Conservation (phyloP, 106 monocot genomes). For the Gastrodia elata region DNA sequence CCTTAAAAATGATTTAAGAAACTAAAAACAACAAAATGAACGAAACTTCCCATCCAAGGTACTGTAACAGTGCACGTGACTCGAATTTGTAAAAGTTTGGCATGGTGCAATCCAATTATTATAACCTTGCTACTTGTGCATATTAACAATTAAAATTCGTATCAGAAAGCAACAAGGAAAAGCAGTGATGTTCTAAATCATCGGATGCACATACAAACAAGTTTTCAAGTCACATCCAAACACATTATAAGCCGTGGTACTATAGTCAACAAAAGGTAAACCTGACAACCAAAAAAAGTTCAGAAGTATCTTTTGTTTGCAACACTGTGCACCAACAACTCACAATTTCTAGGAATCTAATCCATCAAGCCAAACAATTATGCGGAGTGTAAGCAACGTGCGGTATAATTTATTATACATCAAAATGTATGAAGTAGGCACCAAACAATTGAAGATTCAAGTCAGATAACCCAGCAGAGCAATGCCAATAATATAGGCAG, state of each 20-base stretch:
- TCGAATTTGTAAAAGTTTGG: no score
- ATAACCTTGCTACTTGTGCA: background rate
- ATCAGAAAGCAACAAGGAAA: background rate
- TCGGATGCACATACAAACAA: background rate
- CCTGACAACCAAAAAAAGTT: background rate
- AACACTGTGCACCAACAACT: background rate
- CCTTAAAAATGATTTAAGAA: no score
- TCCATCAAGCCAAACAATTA: background rate
- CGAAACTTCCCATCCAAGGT: no score
- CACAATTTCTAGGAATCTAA: background rate
- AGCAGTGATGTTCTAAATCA: background rate
- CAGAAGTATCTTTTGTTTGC: background rate
- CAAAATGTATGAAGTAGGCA: background rate
- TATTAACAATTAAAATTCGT: background rate
- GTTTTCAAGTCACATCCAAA: background rate
- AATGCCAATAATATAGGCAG: background rate
- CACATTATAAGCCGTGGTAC: background rate
- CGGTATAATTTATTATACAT: background rate
- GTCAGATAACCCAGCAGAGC: slow-evolving; percentile 2
- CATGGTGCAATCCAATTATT: no score
- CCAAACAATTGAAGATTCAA: background rate
- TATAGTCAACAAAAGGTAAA: background rate
- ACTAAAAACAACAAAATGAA: no score
- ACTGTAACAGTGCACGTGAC: no score
- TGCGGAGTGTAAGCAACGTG: background rate